phyloP scores from a whole-genome alignment of 495 filamentous ascomycete genomes.

The Lophiotrema nucula region DNA sequence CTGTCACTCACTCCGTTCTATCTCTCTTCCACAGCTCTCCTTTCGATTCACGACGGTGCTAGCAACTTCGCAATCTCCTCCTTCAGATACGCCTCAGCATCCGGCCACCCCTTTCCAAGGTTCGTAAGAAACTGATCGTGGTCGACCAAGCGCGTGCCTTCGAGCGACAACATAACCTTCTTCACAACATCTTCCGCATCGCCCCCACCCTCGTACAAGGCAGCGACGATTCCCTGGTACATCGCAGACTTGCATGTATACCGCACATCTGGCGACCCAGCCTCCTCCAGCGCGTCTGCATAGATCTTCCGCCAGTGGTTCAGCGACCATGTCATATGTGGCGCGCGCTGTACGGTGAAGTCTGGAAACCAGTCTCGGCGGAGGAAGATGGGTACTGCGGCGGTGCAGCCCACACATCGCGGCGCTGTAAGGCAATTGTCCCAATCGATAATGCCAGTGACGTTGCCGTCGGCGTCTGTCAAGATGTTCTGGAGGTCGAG shows the following conservation, averaged over 20 bases:
- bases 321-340: background rate
- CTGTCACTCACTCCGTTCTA: too few species aligned
- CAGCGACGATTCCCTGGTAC: background rate
- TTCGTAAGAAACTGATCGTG: background rate
- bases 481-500: constrained; percentile 45
- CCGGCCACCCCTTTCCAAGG: background rate
- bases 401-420: constrained; percentile 36
- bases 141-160: too few species aligned
- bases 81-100: background rate
- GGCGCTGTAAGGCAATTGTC: constrained; percentile 41
- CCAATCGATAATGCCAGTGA: constrained; percentile 50
- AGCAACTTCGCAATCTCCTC: background rate
- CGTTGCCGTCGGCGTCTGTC: constrained; percentile 41
- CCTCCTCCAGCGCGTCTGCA: background rate
- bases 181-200: background rate
- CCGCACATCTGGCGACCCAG: background rate
- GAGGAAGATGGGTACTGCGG: constrained; percentile 42
- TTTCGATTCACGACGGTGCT: too few species aligned
- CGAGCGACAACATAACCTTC: background rate
- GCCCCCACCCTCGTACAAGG: background rate
- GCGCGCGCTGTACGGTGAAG: background rate
- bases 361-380: constrained; percentile 39
- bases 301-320: constrained; percentile 1
- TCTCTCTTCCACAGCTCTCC: too few species aligned
- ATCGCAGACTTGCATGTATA: background rate